Evolutionary conservation across 164 flowering plant species (phyloP), one percentile per base, ranked within the genome.

Genomic region (Umbilicus rupestris): DNA sequence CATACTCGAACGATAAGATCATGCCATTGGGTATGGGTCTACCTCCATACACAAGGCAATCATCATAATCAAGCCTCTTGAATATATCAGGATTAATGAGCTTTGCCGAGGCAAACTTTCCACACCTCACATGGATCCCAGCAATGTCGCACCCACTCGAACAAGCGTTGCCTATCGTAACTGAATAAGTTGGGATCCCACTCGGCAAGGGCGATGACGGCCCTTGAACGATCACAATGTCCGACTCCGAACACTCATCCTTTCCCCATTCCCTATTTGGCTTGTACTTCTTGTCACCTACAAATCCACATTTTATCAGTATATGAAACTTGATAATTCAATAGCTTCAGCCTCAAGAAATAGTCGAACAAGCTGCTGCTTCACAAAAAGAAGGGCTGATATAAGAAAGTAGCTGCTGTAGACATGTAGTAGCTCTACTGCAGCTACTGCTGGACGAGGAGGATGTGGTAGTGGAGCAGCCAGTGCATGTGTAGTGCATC

Each of bases 91-190:
- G 84, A 44, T 78, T 63, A 19, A 81, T 39, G 17, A 73, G 67
- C 33, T 76, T 39, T 3, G 78, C 77, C 0, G 82, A 74, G 72
- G 77, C 73, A 72, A 81, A 81, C 82, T 75, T 73, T 14, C 77
- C 84, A 37, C 84, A 81, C 59, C 49, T 46, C 31, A 81, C 44
- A 30, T 78, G 82, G 55, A 81, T 75, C 62, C 66, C 44, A 20
- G 74, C 64, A 17, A 78, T 71, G 69, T 20, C 37, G 62, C 78
- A 71, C 0, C 57, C 75, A 3, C 73, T 41, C 12, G 55, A 39
- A 39, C 82, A 76, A 0, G 50, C 69, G 62, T 78, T 78, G 22
- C 64, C 11, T 35, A 68, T 72, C 35, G 60, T 39, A 8, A 71
- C 73, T 5, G 66, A 67, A 22, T 67, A 62, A 17, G 66, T 71